Evolutionary conservation across 768 basidiomycete species (phyloP).

Genomic region (Calocybe indica): DNA sequence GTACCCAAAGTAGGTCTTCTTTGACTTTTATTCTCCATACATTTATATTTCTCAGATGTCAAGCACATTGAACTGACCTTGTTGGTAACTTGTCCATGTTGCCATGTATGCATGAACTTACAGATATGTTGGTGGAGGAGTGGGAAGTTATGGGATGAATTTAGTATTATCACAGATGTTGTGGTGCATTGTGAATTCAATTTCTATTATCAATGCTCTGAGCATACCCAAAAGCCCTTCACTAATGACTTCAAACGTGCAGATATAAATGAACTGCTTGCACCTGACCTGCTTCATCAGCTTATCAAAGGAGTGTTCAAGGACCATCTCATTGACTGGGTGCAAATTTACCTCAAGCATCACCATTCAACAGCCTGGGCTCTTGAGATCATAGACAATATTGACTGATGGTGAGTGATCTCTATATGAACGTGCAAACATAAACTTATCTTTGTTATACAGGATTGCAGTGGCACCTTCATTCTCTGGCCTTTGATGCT

Average conservation of each 20-base stretch:
- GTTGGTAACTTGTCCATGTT: slow-evolving; percentile 7
- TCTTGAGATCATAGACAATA: slow-evolving; percentile 16
- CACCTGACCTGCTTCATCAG: slow-evolving; percentile 22
- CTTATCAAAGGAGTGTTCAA: slow-evolving; percentile 23
- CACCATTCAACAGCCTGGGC: slow-evolving; percentile 7
- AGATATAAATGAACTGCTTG: slow-evolving; percentile 19
- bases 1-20: slow-evolving; percentile 15
- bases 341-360: slow-evolving; percentile 12
- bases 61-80: not conserved
- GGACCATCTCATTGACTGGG: slow-evolving; percentile 22
- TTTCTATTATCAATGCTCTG: not conserved
- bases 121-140: slow-evolving; percentile 10
- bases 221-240: slow-evolving; percentile 4
- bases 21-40: not conserved
- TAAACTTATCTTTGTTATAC: not conserved
- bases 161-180: slow-evolving; percentile 17
- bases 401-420: slow-evolving; percentile 13
- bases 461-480: slow-evolving; percentile 17
- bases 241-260: slow-evolving; percentile 17
- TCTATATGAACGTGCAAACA: not conserved
- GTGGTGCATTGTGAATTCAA: slow-evolving; percentile 12
- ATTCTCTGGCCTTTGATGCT: slow-evolving; percentile 14
- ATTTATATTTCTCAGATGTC: not conserved
- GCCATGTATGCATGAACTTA: slow-evolving; percentile 12
- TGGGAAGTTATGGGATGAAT: slow-evolving; percentile 17